Percentiles rank a stretch among this genome's conserved stretches.
Evolutionary conservation across 2,329 filamentous ascomycete species (phyloP).

Genomic region (Diplodia corticola): DNA sequence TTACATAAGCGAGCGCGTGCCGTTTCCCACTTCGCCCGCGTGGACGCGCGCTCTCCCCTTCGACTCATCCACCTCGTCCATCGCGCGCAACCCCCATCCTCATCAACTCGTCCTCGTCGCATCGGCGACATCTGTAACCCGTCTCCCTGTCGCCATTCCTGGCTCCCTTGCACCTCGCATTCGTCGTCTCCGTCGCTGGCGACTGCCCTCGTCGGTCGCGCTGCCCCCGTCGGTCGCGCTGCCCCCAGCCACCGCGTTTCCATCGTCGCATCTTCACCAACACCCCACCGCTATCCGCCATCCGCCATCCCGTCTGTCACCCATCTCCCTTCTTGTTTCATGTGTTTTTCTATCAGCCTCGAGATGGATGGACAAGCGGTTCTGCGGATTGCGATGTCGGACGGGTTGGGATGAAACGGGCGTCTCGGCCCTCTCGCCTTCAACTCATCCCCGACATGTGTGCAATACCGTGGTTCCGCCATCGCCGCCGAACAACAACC

Average conservation of each 20-base stretch:
- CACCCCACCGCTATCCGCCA: neutral
- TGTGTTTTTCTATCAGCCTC: neutral
- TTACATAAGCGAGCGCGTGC: neutral
- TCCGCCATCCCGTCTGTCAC: neutral
- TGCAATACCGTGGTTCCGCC: neutral
- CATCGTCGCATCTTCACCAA: neutral
- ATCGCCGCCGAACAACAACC: neutral
- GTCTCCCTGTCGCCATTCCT: neutral
- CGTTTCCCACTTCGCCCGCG: neutral
- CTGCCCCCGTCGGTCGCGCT: neutral
- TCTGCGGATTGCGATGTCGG: neutral
- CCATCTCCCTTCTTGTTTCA: neutral
- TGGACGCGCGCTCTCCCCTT: neutral
- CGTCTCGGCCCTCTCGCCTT: neutral
- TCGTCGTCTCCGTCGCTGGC: neutral
- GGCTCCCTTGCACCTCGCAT: neutral
- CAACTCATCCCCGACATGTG: neutral
- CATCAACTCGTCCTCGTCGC: constrained; percentile 3
- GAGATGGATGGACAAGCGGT: neutral
- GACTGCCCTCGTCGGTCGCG: neutral
- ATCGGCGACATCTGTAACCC: constrained; percentile 3
- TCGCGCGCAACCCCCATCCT: neutral
- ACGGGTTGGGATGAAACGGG: neutral
- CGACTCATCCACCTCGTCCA: neutral
- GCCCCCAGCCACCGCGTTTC: neutral